Evolutionary conservation across 176 grass and related monocot species (phyloP).

Genomic region (Zizania latifolia): DNA sequence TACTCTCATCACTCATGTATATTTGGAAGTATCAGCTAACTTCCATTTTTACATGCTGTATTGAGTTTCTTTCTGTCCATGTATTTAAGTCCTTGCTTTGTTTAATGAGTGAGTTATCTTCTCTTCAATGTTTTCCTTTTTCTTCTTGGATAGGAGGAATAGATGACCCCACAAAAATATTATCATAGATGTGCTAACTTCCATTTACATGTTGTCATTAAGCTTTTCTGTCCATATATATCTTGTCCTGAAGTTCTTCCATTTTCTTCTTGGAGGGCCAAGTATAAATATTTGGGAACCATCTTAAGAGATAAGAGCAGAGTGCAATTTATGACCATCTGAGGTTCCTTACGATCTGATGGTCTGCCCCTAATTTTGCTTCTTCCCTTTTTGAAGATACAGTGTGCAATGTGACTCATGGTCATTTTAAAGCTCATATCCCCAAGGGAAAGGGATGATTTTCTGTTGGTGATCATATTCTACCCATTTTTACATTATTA

Average conservation of each 20-base stretch:
- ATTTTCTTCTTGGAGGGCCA: neutral
- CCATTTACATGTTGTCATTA: neutral
- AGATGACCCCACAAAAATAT: no score
- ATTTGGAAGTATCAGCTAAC: neutral
- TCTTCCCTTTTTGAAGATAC: neutral
- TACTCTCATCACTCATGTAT: no score
- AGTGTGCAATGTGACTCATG: neutral
- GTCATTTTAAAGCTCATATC: neutral
- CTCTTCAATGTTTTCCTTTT: neutral
- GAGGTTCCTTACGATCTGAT: slow-evolving; percentile 3
- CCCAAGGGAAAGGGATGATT: neutral
- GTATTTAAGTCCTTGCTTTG: neutral
- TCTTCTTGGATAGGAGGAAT: neutral
- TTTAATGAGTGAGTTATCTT: neutral
- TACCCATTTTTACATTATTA: neutral
- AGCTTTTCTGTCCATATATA: neutral
- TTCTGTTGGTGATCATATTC: neutral
- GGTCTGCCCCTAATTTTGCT: neutral
- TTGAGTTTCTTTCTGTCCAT: neutral
- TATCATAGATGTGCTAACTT: neutral
- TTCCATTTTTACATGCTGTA: neutral
- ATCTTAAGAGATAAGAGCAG: neutral
- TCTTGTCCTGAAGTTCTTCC: neutral
- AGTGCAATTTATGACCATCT: neutral
- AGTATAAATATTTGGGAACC: neutral